Percentiles rank a stretch among this genome's conserved stretches.
Evolutionary conservation across 2,329 filamentous ascomycete species (phyloP).

Genomic region (Penicillium oxalicum): DNA sequence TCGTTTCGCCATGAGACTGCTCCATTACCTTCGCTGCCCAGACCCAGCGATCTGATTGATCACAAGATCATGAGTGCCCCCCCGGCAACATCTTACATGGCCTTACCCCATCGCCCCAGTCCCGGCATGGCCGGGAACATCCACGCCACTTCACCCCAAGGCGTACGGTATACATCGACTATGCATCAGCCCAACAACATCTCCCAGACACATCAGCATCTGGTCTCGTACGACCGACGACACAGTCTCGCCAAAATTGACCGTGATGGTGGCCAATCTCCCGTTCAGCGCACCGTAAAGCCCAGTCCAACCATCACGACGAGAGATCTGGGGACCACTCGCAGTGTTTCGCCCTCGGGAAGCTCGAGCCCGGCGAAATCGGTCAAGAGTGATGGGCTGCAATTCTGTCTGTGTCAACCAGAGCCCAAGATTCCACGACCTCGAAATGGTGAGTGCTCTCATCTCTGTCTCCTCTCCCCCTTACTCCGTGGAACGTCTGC

Average conservation of each 20-base stretch:
- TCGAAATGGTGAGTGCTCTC: slow-evolving; percentile 57
- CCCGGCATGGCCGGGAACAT: neutral
- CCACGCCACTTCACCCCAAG: slow-evolving; percentile 1
- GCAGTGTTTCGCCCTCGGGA: slow-evolving; percentile 27
- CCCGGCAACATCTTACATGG: slow-evolving; percentile 15
- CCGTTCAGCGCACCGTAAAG: slow-evolving; percentile 8
- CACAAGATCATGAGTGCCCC: slow-evolving; percentile 40
- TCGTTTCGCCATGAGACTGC: slow-evolving; percentile 38
- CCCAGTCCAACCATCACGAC: slow-evolving; percentile 13
- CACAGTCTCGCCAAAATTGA: slow-evolving; percentile 1
- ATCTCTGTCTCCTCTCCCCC: neutral
- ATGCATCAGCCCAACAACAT: slow-evolving; percentile 10
- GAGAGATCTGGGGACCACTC: slow-evolving; percentile 23
- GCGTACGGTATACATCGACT: slow-evolving; percentile 15
- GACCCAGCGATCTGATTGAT: slow-evolving; percentile 35
- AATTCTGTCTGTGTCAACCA: slow-evolving; percentile 64
- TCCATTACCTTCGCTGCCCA: slow-evolving; percentile 25
- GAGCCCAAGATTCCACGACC: slow-evolving; percentile 66
- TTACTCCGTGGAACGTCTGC: no score
- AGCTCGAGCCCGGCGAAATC: slow-evolving; percentile 30
- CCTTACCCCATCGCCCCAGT: slow-evolving; percentile 13
- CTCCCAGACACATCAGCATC: slow-evolving; percentile 21
- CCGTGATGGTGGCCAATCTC: neutral
- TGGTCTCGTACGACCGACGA: slow-evolving; percentile 22
- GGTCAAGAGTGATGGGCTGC: slow-evolving; percentile 38